phyloP scores from a whole-genome alignment of 2,329 filamentous ascomycete genomes.

The Aspergillus luchuensis region DNA sequence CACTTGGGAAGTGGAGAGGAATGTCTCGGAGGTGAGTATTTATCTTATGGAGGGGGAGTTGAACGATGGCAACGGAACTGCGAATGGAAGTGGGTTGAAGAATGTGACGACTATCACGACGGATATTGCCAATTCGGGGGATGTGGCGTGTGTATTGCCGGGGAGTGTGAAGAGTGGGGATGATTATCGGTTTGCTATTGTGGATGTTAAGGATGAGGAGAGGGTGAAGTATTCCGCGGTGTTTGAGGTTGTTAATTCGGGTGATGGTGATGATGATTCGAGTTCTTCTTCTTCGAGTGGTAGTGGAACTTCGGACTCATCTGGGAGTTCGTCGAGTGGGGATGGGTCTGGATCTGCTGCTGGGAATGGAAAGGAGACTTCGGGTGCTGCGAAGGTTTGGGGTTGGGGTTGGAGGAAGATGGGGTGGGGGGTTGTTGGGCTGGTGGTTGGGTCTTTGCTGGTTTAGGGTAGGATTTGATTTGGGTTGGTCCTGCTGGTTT shows the following conservation, averaged over 20 bases:
- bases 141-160: conserved; percentile 2
- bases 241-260: conserved; percentile 2
- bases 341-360: not conserved
- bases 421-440: not conserved
- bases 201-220: not conserved
- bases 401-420: no score
- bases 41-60: not conserved
- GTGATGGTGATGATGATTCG: not conserved
- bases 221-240: not conserved
- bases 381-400: not conserved
- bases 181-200: conserved; percentile 6
- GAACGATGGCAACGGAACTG: not conserved
- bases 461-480: not conserved
- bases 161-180: not conserved
- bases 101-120: not conserved
- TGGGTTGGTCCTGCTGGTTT: not conserved
- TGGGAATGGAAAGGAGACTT: not conserved
- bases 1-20: conserved; percentile 1
- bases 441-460: not conserved
- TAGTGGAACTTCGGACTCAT: no score
- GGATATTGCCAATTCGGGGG: not conserved
- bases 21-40: not conserved
- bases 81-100: not conserved
- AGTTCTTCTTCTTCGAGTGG: no score
- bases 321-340: not conserved